Conservation (phyloP, 2,329 filamentous ascomycete species). For the Penicillium sp. region DNA sequence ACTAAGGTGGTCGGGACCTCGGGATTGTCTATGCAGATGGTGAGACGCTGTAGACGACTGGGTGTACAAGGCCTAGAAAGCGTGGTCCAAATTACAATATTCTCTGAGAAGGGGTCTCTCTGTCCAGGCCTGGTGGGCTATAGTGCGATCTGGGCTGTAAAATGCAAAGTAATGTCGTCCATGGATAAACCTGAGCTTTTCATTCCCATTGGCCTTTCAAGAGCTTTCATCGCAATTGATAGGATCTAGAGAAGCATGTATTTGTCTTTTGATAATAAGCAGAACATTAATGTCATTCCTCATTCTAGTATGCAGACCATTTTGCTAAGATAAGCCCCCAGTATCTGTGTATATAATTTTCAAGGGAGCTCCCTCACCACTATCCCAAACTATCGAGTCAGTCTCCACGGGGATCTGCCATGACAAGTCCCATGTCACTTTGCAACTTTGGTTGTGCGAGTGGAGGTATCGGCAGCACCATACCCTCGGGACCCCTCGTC, state of each 20-base stretch:
- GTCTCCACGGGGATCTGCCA: neutral
- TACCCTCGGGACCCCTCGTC: slow-evolving; percentile 5
- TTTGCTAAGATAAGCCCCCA: neutral
- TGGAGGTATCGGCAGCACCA: slow-evolving; percentile 6
- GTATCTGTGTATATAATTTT: neutral
- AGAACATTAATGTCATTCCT: neutral
- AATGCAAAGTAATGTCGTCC: too few relatives aligned
- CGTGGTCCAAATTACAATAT: too few relatives aligned
- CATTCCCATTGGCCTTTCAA: too few relatives aligned
- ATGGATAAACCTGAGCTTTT: too few relatives aligned
- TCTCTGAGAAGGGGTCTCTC: too few relatives aligned
- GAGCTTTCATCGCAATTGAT: too few relatives aligned
- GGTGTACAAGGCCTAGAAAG: too few relatives aligned
- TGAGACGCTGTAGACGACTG: too few relatives aligned
- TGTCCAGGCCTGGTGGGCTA: too few relatives aligned
- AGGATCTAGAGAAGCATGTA: too few relatives aligned
- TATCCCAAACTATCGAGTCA: neutral
- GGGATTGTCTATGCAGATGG: neutral
- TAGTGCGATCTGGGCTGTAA: too few relatives aligned
- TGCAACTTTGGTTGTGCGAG: neutral
- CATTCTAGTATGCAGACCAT: neutral
- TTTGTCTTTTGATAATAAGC: too few relatives aligned
- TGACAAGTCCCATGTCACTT: neutral
- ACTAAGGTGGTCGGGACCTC: neutral
- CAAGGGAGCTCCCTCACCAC: neutral